Evolutionary conservation across 495 filamentous ascomycete genomes (phyloP), one percentile per base, ranked within the genome.

Genomic region (Penicillium silybi): DNA sequence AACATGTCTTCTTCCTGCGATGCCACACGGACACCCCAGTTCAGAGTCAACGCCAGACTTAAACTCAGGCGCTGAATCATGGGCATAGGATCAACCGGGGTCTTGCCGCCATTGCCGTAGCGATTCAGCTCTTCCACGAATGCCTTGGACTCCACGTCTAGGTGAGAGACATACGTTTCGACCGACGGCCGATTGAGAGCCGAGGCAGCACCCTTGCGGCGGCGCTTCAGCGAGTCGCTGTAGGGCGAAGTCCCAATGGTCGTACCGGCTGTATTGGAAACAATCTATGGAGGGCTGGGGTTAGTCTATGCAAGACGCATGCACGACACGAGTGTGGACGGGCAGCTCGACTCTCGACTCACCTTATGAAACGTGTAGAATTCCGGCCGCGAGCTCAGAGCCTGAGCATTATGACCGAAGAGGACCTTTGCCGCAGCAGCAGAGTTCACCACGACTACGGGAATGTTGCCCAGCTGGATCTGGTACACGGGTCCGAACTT

Each of bases 291-390:
- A 38, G 20, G 7, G 25, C 22, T 13, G 10, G 4, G 38, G 37
- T 56, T 34, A 47, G 40, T 23, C 15, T 48, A 19, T 44, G 11
- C 1, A 3, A 3, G 10, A 10, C 1, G 10, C 2, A 32, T 3
- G 38, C 18, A 42, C 19, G 10, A 41, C 34, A 43, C 16, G 10
- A 50, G 4, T 6, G 23, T 18, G 29, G 17, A 19, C 40, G 15
- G 1, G 22, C 23, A 0, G 6, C 37, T 13, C 0, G 43, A 53
- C 64, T 29, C 37, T 13, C 0, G 43, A 53, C 64, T 29, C 61
- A 83, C 80, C 66, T 82, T 83, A 48, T 87, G 83, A 58, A 85
- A 85, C 4, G 82, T 86, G 64, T 85, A 85, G 34, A 82, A 77
- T 44, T 80, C 78, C 0, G 83, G 83, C 48, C 83, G 67, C 6